phyloP scores from a whole-genome alignment of 2,329 filamentous ascomycete species.

The Cladobotryum protrusum region DNA sequence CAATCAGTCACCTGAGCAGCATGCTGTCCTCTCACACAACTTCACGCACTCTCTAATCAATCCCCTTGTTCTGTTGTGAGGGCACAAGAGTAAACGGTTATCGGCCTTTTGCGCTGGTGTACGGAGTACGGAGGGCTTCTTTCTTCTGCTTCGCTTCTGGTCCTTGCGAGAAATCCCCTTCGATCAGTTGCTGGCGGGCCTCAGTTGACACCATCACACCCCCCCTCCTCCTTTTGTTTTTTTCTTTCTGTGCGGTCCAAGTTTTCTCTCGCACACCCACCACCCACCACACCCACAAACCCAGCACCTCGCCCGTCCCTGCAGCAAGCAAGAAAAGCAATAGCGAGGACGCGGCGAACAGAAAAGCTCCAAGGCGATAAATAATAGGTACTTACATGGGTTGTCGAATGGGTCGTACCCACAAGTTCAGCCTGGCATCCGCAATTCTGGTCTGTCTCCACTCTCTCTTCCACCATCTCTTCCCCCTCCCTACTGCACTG shows the following conservation, averaged over 20 bases:
- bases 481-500: background rate
- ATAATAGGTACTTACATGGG: too few species aligned
- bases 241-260: background rate
- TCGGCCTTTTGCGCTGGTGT: background rate
- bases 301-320: too few species aligned
- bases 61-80: background rate
- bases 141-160: background rate
- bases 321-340: too few species aligned
- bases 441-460: conserved; percentile 5
- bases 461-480: background rate
- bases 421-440: conserved; percentile 6
- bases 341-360: too few species aligned
- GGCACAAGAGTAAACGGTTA: background rate
- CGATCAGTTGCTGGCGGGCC: background rate
- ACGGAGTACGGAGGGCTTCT: background rate
- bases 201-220: background rate
- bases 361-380: too few species aligned
- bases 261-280: too few species aligned
- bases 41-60: background rate
- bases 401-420: background rate
- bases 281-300: too few species aligned
- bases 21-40: background rate
- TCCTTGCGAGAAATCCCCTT: background rate
- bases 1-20: too few species aligned
- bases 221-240: background rate